Conservation (phyloP, 257 asterid genomes). For the Paraleonurus japonicus region DNA sequence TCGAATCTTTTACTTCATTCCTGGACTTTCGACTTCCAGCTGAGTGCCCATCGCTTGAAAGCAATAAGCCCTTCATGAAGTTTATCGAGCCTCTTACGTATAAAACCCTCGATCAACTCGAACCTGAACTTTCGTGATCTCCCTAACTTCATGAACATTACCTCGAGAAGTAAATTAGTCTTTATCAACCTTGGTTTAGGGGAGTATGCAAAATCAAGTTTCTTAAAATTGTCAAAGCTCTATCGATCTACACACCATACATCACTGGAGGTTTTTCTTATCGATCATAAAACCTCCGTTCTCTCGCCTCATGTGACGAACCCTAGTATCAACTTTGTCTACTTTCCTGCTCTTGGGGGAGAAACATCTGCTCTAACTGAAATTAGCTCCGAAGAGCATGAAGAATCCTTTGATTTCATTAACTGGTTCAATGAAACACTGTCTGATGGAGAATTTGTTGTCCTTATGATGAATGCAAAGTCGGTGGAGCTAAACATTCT, state of each 20-base stretch:
- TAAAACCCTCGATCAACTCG: not conserved
- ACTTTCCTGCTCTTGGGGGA: constrained; percentile 66
- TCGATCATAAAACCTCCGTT: constrained; percentile 70
- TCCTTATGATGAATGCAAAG: constrained; percentile 63
- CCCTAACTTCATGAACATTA: constrained; percentile 63
- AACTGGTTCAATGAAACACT: constrained; percentile 69
- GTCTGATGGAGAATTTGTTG: constrained; percentile 52
- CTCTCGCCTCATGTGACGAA: constrained; percentile 62
- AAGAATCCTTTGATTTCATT: constrained; percentile 56
- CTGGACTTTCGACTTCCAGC: constrained; percentile 54
- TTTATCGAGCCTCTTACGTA: constrained; percentile 74
- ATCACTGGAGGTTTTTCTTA: constrained; percentile 45
- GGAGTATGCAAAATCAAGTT: constrained; percentile 46
- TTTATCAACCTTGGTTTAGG: constrained; percentile 74
- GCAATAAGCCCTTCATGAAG: constrained; percentile 61
- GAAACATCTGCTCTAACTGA: no score
- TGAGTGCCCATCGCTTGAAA: constrained; percentile 57
- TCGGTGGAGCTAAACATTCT: constrained; percentile 53
- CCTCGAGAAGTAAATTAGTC: constrained; percentile 66
- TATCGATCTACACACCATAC: constrained; percentile 43
- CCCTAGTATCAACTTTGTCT: constrained; percentile 70
- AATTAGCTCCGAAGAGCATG: constrained; percentile 52
- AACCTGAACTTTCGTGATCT: constrained; percentile 48
- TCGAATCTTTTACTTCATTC: constrained; percentile 35
- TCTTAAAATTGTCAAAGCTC: constrained; percentile 42